Evolutionary conservation across 768 basidiomycete genomes (phyloP).

Genomic region (Pleurotus tuber-regium): DNA sequence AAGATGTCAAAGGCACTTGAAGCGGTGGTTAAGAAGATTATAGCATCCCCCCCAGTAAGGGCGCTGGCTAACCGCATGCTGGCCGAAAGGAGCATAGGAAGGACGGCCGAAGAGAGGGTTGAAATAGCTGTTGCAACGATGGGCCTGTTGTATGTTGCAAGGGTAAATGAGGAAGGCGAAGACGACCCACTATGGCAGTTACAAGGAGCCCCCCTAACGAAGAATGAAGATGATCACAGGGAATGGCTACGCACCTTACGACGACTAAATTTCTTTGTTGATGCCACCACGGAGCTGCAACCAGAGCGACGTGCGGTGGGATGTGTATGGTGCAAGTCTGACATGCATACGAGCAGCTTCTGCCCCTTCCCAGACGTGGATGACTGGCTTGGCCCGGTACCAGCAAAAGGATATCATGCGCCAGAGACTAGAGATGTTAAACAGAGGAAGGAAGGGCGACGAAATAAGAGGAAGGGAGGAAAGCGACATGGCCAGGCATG

Average conservation of each 20-base stretch:
- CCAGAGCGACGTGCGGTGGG: neutral
- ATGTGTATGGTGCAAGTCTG: constrained; percentile 4
- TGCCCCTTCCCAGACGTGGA: neutral
- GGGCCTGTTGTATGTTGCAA: neutral
- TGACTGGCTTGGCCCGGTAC: neutral
- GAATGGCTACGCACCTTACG: neutral
- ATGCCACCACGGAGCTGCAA: neutral
- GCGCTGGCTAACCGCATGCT: neutral
- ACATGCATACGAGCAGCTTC: neutral
- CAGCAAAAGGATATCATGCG: too few relatives aligned
- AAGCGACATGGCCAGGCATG: too few relatives aligned
- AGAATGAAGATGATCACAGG: neutral
- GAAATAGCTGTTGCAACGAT: neutral
- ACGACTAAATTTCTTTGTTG: neutral
- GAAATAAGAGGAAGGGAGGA: too few relatives aligned
- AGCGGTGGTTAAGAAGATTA: neutral
- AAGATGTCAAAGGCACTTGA: neutral
- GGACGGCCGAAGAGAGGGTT: neutral
- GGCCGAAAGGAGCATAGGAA: neutral
- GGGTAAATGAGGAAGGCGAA: neutral
- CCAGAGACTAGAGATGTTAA: too few relatives aligned
- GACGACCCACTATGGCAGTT: neutral
- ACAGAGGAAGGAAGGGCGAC: too few relatives aligned
- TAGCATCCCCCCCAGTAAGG: neutral
- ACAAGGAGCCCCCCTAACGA: neutral